Evolutionary conservation across 495 filamentous ascomycete genomes (phyloP).

Genomic region (Penicillium desertorum): DNA sequence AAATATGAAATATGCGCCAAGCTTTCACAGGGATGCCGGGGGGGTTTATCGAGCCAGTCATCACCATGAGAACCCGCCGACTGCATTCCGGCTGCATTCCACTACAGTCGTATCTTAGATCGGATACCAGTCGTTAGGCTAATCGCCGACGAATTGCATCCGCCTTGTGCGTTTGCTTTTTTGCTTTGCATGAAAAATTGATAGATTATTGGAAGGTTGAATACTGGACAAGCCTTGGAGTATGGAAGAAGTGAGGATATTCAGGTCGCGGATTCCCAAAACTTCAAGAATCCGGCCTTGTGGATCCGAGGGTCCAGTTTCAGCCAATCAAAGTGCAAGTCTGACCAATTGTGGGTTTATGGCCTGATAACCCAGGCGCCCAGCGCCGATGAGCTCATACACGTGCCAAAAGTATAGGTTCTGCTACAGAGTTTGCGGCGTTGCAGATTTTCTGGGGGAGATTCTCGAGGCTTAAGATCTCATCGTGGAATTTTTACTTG

Average conservation of each 20-base stretch:
- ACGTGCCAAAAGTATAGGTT: constrained; percentile 14
- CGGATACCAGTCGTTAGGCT: background rate
- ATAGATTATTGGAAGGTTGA: background rate
- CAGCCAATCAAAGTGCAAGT: constrained; percentile 4
- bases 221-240: background rate
- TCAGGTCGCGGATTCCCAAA: constrained; percentile 1
- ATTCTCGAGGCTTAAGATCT: background rate
- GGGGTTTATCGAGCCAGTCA: constrained; percentile 23
- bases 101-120: constrained; percentile 15
- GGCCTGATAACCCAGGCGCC: constrained; percentile 1
- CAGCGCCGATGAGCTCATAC: constrained; percentile 11
- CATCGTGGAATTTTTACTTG: background rate
- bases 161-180: too few species aligned
- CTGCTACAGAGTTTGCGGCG: background rate
- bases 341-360: background rate
- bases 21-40: constrained; percentile 10
- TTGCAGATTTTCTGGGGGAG: constrained; percentile 1
- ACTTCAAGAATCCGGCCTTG: constrained; percentile 14
- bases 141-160: background rate
- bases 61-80: constrained; percentile 29
- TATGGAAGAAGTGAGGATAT: background rate
- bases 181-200: background rate
- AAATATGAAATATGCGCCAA: constrained; percentile 13
- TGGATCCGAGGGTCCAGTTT: background rate
- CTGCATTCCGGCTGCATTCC: constrained; percentile 29